Percentiles rank a stretch among this genome's conserved stretches.
phyloP scores from a whole-genome alignment of 345 rosid species.

The Boechera divaricarpa region DNA sequence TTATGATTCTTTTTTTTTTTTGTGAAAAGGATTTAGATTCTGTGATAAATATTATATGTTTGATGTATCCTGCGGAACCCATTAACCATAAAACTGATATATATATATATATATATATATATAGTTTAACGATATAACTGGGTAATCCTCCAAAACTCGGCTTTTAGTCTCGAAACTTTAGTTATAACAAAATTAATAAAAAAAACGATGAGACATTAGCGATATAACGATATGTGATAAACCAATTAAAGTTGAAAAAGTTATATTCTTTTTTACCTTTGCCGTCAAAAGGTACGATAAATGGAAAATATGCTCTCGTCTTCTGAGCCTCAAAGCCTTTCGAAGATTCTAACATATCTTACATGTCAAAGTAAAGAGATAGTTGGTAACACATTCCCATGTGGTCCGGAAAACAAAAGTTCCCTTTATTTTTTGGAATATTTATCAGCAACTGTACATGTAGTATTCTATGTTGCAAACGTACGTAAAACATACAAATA shows the following conservation, averaged over 20 bases:
- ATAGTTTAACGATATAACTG: background rate
- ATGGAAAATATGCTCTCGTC: conserved; percentile 46
- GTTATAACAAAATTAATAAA: background rate
- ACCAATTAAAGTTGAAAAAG: conserved; percentile 35
- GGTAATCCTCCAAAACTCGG: conserved; percentile 36
- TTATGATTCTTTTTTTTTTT: background rate
- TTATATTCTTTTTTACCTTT: conserved; percentile 40
- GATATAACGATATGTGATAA: background rate
- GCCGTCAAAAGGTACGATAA: conserved; percentile 45
- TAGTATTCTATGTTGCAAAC: conserved; percentile 1
- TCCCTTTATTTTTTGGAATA: background rate
- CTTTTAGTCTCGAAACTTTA: conserved; percentile 13
- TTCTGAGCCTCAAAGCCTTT: conserved; percentile 44
- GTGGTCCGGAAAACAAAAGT: conserved; percentile 25
- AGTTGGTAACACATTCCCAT: conserved; percentile 50
- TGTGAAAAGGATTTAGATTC: background rate
- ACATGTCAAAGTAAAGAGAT: conserved; percentile 40
- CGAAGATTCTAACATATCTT: conserved; percentile 47
- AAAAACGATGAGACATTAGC: conserved; percentile 11
- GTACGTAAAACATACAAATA: background rate
- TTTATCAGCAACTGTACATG: background rate
- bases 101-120: no score
- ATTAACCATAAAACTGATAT: background rate
- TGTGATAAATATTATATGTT: background rate
- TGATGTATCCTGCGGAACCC: background rate